Evolutionary conservation across 23 red algal genomes (phyloP), one percentile per base, ranked within the genome.

Genomic region (Gracilaria domingensis): DNA sequence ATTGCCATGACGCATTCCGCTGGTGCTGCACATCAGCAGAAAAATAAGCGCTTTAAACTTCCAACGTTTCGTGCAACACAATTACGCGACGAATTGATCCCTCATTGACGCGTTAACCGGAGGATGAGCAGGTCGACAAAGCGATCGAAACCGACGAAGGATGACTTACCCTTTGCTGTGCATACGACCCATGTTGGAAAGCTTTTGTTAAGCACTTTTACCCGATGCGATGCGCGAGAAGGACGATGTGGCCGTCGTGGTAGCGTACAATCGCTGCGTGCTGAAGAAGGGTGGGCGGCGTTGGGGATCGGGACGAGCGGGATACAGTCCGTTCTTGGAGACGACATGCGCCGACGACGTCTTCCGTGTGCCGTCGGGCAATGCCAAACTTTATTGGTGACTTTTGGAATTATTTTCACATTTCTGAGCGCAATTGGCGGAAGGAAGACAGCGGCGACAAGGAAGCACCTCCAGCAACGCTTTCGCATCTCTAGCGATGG

Each of bases 171-270:
- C 96, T 84, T 99, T 99, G 78, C 93, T 95, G 93, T 99, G 97
- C 97, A 99, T 95, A 58, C 97, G 97, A 94, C 97, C 97, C 97
- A 99, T 99, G 42, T 74, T 97, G 84, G 38, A 57, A 37, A n/a
- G 34, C 24, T 13, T 73, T 81, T 80, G 26, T 66, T 45, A 56
- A 33, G 25, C 76, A 18, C 67, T 35, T 1, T 44, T 44, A 40
- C 18, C 67, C n/a, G 28, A 73, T 11, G 11, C 20, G 14, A 73
- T 73, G 38, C 33, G 67, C 21, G 21, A 23, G 17, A 73, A 44
- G 38, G 20, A 24, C 35, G 38, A 73, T 73, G 42, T 35, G 33
- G 4, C 11, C 33, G 34, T 17, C 35, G 33, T 40, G 4, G 2
- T 17, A 17, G 35, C 28, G 65, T 24, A 38, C 17, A 34, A 70